Percentiles rank a stretch among this genome's conserved stretches.
Evolutionary conservation across 331 rosid genomes (phyloP).

Genomic region (Saraca asoca): DNA sequence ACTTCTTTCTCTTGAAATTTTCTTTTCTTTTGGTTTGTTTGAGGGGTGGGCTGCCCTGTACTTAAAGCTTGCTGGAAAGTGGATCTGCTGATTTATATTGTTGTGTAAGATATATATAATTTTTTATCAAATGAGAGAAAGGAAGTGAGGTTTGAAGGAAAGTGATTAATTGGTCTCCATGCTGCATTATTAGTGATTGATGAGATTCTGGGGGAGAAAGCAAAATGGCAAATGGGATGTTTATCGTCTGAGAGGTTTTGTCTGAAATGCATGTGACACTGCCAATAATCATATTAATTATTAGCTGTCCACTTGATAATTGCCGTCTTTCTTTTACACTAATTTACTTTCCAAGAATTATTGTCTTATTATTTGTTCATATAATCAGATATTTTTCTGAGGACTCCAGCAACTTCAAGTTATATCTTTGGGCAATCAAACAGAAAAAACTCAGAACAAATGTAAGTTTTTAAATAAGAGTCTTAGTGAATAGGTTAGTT

Average conservation of each 20-base stretch:
- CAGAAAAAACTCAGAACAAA: too few relatives aligned
- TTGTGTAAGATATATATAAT: too few relatives aligned
- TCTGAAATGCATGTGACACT: slow-evolving; percentile 21
- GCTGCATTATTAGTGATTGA: slow-evolving; percentile 7
- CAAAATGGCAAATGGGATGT: slow-evolving; percentile 4
- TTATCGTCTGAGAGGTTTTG: slow-evolving; percentile 8
- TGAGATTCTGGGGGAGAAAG: slow-evolving; percentile 24
- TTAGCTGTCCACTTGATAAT: background rate
- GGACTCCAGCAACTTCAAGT: slow-evolving; percentile 27
- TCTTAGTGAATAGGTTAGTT: too few relatives aligned
- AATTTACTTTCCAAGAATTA: background rate
- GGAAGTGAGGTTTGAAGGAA: slow-evolving; percentile 29
- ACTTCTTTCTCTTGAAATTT: too few relatives aligned
- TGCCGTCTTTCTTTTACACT: too few relatives aligned
- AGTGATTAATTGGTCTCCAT: slow-evolving; percentile 23
- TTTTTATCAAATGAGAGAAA: background rate
- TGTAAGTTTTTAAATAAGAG: too few relatives aligned
- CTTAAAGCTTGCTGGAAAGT: too few relatives aligned
- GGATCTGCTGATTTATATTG: too few relatives aligned
- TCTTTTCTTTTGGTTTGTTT: too few relatives aligned
- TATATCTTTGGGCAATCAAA: background rate
- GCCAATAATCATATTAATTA: slow-evolving; percentile 19
- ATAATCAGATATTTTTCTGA: background rate
- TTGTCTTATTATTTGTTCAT: background rate
- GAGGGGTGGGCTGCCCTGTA: too few relatives aligned